Evolutionary conservation across 148 eudicot genomes (phyloP).

Genomic region (Silene conica): DNA sequence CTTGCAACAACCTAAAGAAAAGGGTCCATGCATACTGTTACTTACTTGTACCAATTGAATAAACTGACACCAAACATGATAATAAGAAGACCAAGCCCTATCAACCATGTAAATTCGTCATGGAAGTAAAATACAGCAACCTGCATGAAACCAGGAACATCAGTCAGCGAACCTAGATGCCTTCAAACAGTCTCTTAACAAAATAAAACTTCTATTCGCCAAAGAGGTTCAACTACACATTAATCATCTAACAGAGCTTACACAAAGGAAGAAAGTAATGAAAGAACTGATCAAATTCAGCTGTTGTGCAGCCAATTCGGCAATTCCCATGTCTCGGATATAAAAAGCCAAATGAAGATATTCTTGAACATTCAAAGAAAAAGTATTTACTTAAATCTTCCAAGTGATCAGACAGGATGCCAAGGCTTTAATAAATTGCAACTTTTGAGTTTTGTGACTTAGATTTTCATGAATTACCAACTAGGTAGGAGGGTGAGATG

Average conservation of each 20-base stretch:
- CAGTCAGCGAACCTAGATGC: neutral
- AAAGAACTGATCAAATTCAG: neutral
- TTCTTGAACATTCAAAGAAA: neutral
- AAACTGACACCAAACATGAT: conserved; percentile 90
- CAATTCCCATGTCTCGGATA: neutral
- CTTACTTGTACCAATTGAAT: conserved; percentile 98
- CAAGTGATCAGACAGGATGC: too few species aligned
- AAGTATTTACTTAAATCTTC: neutral
- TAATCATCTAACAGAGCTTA: neutral
- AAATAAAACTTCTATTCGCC: neutral
- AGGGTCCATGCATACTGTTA: conserved; percentile 16
- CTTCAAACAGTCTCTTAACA: neutral
- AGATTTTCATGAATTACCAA: neutral
- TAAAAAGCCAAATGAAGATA: neutral
- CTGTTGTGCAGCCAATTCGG: neutral
- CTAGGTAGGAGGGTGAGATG: neutral
- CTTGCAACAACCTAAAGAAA: conserved; percentile 1
- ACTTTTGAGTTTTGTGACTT: neutral
- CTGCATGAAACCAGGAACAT: conserved; percentile 38
- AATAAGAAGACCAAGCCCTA: conserved; percentile 73
- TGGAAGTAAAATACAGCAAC: conserved; percentile 97
- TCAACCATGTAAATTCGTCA: conserved; percentile 91
- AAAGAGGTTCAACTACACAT: neutral
- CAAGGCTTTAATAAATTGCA: neutral
- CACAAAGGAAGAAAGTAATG: neutral